Evolutionary conservation across 768 basidiomycete genomes (phyloP).

Genomic region (Lenzites betulinus): DNA sequence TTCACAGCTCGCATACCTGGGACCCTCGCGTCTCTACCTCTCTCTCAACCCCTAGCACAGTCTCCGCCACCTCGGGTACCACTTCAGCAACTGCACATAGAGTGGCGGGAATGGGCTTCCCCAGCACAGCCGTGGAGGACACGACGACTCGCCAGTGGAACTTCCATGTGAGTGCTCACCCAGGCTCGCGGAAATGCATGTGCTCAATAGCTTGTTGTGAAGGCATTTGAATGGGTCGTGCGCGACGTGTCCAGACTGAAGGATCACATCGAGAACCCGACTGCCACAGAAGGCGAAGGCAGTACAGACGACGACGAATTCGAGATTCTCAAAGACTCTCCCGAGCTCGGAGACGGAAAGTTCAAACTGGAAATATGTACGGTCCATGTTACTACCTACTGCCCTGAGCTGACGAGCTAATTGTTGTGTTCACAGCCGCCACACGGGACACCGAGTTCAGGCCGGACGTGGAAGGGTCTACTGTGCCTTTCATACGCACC

Average conservation of each 20-base stretch:
- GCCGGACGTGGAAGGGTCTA: constrained; percentile 9
- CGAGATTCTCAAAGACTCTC: constrained; percentile 65
- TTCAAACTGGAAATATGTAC: constrained; percentile 71
- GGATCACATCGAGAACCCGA: constrained; percentile 52
- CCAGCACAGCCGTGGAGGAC: constrained; percentile 34
- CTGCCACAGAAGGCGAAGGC: constrained; percentile 2
- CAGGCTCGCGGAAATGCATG: too few species aligned
- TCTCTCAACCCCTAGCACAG: constrained; percentile 25
- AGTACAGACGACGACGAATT: constrained; percentile 45
- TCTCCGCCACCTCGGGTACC: constrained; percentile 18
- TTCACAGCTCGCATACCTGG: constrained; percentile 27
- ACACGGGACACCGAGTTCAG: background rate
- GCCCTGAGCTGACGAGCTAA: background rate
- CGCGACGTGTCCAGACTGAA: constrained; percentile 57
- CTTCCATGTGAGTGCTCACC: constrained; percentile 49
- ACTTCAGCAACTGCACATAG: constrained; percentile 7
- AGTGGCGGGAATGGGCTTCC: constrained; percentile 17
- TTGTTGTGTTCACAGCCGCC: constrained; percentile 11
- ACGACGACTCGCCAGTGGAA: constrained; percentile 64
- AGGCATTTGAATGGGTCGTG: constrained; percentile 79
- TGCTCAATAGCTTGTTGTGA: background rate
- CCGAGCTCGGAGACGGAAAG: constrained; percentile 68
- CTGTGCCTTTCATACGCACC: constrained; percentile 20
- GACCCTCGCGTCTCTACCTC: constrained; percentile 31
- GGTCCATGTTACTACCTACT: constrained; percentile 15